A percentile compares a stretch with the other conserved stretches of the same genome.
Evolutionary conservation across 768 basidiomycete genomes (phyloP).

Genomic region (Serendipita sp.): DNA sequence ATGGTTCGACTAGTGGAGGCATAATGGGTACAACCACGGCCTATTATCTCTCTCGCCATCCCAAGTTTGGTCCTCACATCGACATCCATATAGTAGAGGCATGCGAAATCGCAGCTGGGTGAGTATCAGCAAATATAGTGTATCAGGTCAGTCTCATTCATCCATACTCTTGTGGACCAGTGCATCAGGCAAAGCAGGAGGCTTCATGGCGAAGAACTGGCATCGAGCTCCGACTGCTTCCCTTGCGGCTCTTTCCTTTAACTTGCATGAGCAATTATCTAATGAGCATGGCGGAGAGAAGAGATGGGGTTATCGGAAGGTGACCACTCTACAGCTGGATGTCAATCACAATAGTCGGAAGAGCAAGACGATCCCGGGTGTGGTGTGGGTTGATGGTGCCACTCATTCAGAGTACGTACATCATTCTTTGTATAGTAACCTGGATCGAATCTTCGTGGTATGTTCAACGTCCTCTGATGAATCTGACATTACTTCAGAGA

Average conservation of each 20-base stretch:
- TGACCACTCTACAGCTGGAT: conserved; percentile 7
- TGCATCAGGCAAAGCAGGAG: conserved; percentile 72
- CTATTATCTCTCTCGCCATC: conserved; percentile 55
- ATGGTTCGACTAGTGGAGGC: conserved; percentile 34
- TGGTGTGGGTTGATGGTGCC: conserved; percentile 21
- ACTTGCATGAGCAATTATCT: conserved; percentile 59
- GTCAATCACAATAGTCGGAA: conserved; percentile 16
- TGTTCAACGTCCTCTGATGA: conserved; percentile 18
- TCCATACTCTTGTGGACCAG: conserved; percentile 44
- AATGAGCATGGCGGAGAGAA: conserved; percentile 46
- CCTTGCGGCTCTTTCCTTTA: conserved; percentile 52
- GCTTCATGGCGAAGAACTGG: conserved; percentile 71
- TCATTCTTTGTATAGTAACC: conserved; percentile 35
- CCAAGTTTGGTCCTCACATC: conserved; percentile 12
- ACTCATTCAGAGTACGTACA: conserved; percentile 41
- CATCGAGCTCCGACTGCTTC: conserved; percentile 42
- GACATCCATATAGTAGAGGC: conserved; percentile 11
- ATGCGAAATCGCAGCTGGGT: conserved; percentile 11
- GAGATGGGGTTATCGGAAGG: conserved; percentile 62
- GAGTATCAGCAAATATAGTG: background rate
- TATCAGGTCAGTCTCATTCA: background rate
- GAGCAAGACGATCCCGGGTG: conserved; percentile 16
- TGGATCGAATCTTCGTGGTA: no score
- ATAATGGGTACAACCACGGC: conserved; percentile 76
- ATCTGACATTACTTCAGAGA: background rate